Base-by-base conservation (phyloP, 768 basidiomycete genomes). In the Kondoa malvinella region DNA sequence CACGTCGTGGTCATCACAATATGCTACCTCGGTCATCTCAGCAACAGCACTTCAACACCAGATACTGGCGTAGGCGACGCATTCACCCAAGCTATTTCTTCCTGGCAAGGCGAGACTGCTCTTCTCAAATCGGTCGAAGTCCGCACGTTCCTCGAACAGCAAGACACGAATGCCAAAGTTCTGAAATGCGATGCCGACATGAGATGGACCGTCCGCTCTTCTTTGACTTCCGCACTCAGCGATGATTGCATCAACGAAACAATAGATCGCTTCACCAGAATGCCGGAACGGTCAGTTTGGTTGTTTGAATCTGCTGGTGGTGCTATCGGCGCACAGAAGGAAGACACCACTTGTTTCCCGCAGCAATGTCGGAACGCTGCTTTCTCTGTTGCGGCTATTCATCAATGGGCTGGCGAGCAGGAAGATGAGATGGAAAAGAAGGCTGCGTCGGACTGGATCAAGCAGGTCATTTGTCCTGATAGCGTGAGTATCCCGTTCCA, bases 151-250 rank as follows among this genome's bases (percentile, higher is more conserved):
- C 78, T 90, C 70, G 83, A 85, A 74, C 91, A 95, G 76, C 91
- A 94, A 77, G 86, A 91, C 73, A 90, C 88, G 68, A 85, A 92
- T 8, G 89, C 89, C 15, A 89, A 92, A 77, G 86, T 92, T 4
- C 78, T 94, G 40, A 50, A 50, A 50, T 50, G 40, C 40, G 40
- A 50, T 50, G 40, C 40, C 12, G 40, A 50, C 40, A 50, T 50
- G 40, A 50, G 40, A 50, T 50, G 40, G 40, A 50, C 40, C 21
- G 40, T 50, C 21, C 40, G 40, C 8, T 50, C 40, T 50, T 50
- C 40, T 50, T 50, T 50, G 21, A 8, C 12, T 50, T 21, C 40
- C 8, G 21, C 12, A 8, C 21, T 50, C 12, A 50, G 21, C 40
- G 40, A 50, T 21, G 40, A 50, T 21, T 8, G 8, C 12, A 50